Base-by-base conservation (phyloP, 2,329 filamentous ascomycete genomes). In the Dothidotthia symphoricarpi region DNA sequence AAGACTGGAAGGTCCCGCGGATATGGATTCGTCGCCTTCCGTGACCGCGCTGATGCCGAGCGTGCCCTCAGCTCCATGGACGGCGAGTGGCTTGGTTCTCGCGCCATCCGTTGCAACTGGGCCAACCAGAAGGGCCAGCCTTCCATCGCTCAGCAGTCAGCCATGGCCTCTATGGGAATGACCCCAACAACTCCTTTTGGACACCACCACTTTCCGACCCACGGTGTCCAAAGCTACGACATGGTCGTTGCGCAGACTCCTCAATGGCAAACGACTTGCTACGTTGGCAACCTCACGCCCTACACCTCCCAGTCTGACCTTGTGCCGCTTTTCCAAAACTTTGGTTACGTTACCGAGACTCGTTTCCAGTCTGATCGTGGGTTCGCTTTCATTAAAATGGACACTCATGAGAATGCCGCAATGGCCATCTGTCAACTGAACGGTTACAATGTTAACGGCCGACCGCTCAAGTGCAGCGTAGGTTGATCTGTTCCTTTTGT, bases 101-200 rank as follows among this genome's bases (percentile, higher is more conserved):
- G 93, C 51, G 93, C 93, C 27, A 98, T 98, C 64, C 90, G 93
- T 57, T 97, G 91, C 80, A 98, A 98, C 76, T 98, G 93, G 93
- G 93, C 93, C 45, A 98, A 98, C 74, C 93, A 98, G 66, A 98
- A 98, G 76, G 93, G 93, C n/a, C 93, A 98, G 64, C 93, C 93
- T 39, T 97, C 93, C 2, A 96, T 97, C 69, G 89, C 90, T 32
- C 91, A 98, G 73, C 93, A 97, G 72, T 88, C 95, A 70, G 88
- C 89, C 25, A 93, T 98, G 88, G 85, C 85, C 47, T 86, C 89
- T 42, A 95, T 97, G 88, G 93, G 93, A 64, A 90, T 98, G 85
- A 95, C 91, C 16, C 93, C 93, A 4, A 95, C 91, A 19, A 96
- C 90, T 31, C 89, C 91, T 10, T 98, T 90, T 61, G 93, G 91